Base-by-base conservation (phyloP, 345 rosid genomes). In the Populus alba region DNA sequence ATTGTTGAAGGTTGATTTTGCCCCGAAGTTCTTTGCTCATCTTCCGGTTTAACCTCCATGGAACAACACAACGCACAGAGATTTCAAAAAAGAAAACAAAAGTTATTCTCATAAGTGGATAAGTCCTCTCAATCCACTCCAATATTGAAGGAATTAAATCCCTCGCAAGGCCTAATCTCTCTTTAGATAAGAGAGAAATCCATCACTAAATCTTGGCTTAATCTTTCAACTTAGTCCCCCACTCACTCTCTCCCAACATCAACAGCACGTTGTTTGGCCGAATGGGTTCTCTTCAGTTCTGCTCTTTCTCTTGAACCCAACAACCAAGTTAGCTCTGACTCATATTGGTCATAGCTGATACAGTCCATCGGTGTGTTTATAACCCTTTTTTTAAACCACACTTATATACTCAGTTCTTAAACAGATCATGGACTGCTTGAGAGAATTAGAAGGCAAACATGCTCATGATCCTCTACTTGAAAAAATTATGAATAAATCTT, bases 401-500 rank as follows among this genome's bases (percentile, higher is more conserved):
- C 53, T 35, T 7, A 0, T 37, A n/a, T 4, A 7, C 13, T 55
- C 8, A 57, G 76, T 23, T 59, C 35, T 59, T 25, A 20, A 20
- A 49, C 77, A 65, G 77, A 55, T 51, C 25, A 79, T 92, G 98
- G 91, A 87, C 18, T 87, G 75, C 83, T 70, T 47, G 78, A 89
- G 87, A 84, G 99, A 96, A 85, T 87, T 92, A 65, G 89, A 92
- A 89, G 92, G 97, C 12, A 94, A 96, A 83, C 88, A 83, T 84
- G 86, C 80, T 49, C 90, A 96, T 80, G 99, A 93, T 83, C 92
- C 92, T 12, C 73, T 90, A 70, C 80, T 87, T 37, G 63, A 67
- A 12, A 65, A 77, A 27, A 84, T 79, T 49, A 83, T 43, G 82
- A 82, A 51, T 37, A 79, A 74, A 37, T 29, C 83, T 13, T 13